Evolutionary conservation across 1,139 yeast species (phyloP).

Genomic region (Taphrina wiesneri): DNA sequence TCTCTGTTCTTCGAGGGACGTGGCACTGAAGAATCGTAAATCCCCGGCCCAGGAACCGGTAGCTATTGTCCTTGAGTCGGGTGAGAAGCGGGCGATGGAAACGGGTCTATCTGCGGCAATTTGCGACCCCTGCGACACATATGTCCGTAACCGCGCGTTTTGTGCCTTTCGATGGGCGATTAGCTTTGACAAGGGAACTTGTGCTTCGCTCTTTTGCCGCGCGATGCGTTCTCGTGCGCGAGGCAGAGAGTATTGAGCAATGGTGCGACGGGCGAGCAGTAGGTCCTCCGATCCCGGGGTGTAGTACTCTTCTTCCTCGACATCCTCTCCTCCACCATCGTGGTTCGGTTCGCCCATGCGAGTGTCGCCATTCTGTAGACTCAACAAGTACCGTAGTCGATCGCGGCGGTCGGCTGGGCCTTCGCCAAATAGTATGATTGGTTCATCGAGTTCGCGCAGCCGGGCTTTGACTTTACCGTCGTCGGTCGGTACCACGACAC

Average conservation of each 20-base stretch:
- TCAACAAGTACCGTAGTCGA: constrained; percentile 54
- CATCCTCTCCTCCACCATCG: constrained; percentile 49
- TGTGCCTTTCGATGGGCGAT: constrained; percentile 36
- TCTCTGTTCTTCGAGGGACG: constrained; percentile 46
- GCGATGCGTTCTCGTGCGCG: constrained; percentile 47
- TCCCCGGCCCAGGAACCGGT: constrained; percentile 88
- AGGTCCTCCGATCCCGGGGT: constrained; percentile 74
- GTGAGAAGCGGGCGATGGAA: constrained; percentile 58
- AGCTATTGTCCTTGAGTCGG: constrained; percentile 51
- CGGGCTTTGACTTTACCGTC: constrained; percentile 60
- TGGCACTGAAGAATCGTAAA: constrained; percentile 53
- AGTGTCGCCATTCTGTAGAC: constrained; percentile 41
- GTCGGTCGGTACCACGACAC: constrained; percentile 56
- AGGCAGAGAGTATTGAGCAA: constrained; percentile 56
- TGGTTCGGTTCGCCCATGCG: constrained; percentile 35
- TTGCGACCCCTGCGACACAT: constrained; percentile 67
- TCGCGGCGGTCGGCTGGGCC: constrained; percentile 62
- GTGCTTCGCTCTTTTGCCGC: constrained; percentile 19
- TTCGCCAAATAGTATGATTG: constrained; percentile 63
- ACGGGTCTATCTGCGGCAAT: constrained; percentile 67
- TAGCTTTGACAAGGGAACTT: constrained; percentile 40
- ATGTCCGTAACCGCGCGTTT: constrained; percentile 45
- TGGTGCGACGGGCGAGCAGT: constrained; percentile 54
- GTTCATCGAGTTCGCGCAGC: constrained; percentile 58
- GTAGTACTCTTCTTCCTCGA: constrained; percentile 68